A percentile compares a stretch with the other conserved stretches of the same genome.
Evolutionary conservation across 768 basidiomycete genomes (phyloP).

Genomic region (Mycena maculata): DNA sequence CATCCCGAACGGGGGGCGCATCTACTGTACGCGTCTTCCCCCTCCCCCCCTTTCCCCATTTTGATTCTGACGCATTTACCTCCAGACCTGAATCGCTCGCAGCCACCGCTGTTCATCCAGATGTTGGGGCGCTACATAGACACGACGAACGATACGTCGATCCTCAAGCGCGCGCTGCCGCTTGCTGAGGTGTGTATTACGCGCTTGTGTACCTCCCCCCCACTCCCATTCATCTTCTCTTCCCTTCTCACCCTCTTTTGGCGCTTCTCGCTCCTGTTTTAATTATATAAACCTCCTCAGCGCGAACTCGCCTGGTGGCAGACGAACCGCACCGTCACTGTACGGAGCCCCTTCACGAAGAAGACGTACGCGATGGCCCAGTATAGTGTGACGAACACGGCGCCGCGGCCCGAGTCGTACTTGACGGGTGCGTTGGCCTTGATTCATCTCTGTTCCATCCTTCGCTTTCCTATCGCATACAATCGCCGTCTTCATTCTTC

Average conservation of each 20-base stretch:
- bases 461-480: background rate
- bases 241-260: background rate
- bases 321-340: slow-evolving; percentile 73
- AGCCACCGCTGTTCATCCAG: slow-evolving; percentile 91
- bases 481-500: no score
- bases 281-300: no score
- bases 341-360: slow-evolving; percentile 79
- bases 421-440: slow-evolving; percentile 58
- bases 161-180: slow-evolving; percentile 84
- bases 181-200: slow-evolving; percentile 72
- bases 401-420: slow-evolving; percentile 91
- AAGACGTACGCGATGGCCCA: slow-evolving; percentile 72
- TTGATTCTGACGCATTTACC: background rate
- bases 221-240: background rate
- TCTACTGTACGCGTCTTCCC: slow-evolving; percentile 70
- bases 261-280: background rate
- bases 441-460: background rate
- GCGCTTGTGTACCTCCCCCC: background rate
- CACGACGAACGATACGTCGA: slow-evolving; percentile 75
- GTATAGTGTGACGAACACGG: slow-evolving; percentile 84
- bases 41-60: background rate
- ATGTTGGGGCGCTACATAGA: slow-evolving; percentile 91
- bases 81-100: slow-evolving; percentile 87
- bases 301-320: slow-evolving; percentile 88
- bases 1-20: slow-evolving; percentile 94